Evolutionary conservation across 2,329 filamentous ascomycete species (phyloP).

Genomic region (Xenosphaeropsis pyriputrescens): DNA sequence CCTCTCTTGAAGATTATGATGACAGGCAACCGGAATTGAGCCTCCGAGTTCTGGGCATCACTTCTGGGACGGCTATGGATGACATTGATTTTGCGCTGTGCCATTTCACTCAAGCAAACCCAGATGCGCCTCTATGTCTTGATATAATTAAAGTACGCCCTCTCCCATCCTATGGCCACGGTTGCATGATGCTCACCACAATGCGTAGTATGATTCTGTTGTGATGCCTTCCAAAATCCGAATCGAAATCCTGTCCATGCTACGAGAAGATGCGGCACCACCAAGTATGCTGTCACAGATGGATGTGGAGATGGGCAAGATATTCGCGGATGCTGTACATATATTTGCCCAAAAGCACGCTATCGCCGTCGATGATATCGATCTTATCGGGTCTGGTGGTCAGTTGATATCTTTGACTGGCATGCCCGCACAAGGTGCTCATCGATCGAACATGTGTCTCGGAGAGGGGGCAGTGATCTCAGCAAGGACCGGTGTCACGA

Average conservation of each 20-base stretch:
- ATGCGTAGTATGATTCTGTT: conserved; percentile 16
- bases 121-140: conserved; percentile 13
- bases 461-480: conserved; percentile 18
- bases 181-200: neutral
- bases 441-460: conserved; percentile 17
- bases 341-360: conserved; percentile 16
- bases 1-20: conserved; percentile 8
- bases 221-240: conserved; percentile 18
- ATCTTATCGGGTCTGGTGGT: conserved; percentile 17
- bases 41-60: conserved; percentile 16
- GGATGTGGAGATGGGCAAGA: conserved; percentile 18
- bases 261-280: conserved; percentile 17
- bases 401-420: conserved; percentile 16
- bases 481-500: conserved; percentile 18
- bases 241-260: conserved; percentile 16
- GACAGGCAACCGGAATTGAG: conserved; percentile 8
- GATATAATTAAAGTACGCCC: conserved; percentile 15
- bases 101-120: conserved; percentile 17
- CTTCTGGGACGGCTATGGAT: conserved; percentile 17
- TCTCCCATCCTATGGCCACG: neutral
- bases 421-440: conserved; percentile 14
- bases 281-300: conserved; percentile 19
- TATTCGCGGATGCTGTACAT: conserved; percentile 17
- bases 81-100: conserved; percentile 19
- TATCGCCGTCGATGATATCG: conserved; percentile 16